phyloP scores from a whole-genome alignment of 345 rosid genomes.

The Aurinia saxatilis region DNA sequence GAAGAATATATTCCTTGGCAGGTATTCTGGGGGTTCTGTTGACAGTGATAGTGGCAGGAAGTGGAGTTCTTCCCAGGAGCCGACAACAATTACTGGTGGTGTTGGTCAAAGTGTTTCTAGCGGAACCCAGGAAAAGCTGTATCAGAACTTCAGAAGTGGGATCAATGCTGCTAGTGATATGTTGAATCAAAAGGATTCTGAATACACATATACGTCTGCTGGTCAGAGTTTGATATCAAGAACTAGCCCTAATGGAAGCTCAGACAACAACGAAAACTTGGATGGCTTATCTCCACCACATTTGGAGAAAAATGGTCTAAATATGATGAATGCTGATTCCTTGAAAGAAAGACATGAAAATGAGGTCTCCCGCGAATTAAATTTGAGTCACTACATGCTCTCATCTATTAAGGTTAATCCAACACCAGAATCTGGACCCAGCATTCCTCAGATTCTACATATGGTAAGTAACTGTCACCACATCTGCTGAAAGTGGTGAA shows the following conservation, averaged over 20 bases:
- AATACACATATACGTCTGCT: constrained; percentile 32
- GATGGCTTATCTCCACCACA: constrained; percentile 47
- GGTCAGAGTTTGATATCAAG: constrained; percentile 37
- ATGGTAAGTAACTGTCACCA: constrained; percentile 39
- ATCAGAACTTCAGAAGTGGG: constrained; percentile 54
- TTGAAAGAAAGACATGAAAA: constrained; percentile 29
- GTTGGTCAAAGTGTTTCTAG: constrained; percentile 44
- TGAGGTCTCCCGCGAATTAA: constrained; percentile 40
- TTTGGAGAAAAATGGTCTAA: constrained; percentile 48
- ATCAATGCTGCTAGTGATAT: constrained; percentile 39
- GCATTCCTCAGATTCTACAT: constrained; percentile 97
- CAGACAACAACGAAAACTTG: constrained; percentile 37
- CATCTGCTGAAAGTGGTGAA: constrained; percentile 10
- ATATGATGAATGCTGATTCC: constrained; percentile 35
- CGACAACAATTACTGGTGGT: constrained; percentile 36
- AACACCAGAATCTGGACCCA: constrained; percentile 58
- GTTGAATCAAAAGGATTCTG: constrained; percentile 49
- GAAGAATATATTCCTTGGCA: constrained; percentile 66
- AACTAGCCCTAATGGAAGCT: constrained; percentile 38
- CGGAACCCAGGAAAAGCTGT: constrained; percentile 61
- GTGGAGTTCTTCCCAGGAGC: constrained; percentile 81
- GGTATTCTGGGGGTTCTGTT: constrained; percentile 72
- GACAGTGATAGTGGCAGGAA: constrained; percentile 80
- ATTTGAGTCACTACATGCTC: constrained; percentile 41
- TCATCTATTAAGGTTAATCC: constrained; percentile 48